Evolutionary conservation across 345 rosid genomes (phyloP), one percentile per base, ranked within the genome.

Genomic region (Rubroshorea leprosula): DNA sequence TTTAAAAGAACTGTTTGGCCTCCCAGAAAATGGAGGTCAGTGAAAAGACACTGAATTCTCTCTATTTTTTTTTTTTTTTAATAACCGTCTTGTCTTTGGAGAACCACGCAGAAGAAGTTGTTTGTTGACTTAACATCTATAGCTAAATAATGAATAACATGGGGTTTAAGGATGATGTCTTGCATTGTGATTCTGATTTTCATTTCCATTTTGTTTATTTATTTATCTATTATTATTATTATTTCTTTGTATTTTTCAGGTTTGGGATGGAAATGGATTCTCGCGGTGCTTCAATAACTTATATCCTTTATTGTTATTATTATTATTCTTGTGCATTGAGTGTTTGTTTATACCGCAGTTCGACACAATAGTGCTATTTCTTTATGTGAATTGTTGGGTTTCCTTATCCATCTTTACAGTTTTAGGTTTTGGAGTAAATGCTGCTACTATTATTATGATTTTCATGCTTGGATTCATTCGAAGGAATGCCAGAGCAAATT

Each of bases 351-450:
- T 35, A 23, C 17, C 45, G 56, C 63, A 51, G 3, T 41, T 21
- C n/a, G 9, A 13, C n/a, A 15, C 6, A 39, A 25, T 39, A 43
- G 23, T 10, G 0, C 15, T 10, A 20, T 17, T 48, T 49, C 19
- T 41, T 19, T 19, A 17, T 52, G 13, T 66, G 21, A 54, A n/a
- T 53, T 65, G 21, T 41, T 61, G 54, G 35, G 54, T 59, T 74
- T 62, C 80, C 82, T 80, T 82, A 76, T 70, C 38, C 29, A 56
- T 68, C 71, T 21, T 45, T 68, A 89, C 90, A 44, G 81, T 82
- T 61, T 67, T 84, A 39, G 89, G 80, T 13, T 78, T 89, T 66
- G 85, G 86, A 63, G 72, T 67, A 54, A 82, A 86, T 76, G 60
- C 66, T 26, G 64, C 72, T 50, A 82, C 95, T 35, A n/a, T 89